Evolutionary conservation across 2,329 filamentous ascomycete genomes (phyloP).

Genomic region (Blastomyces gilchristii): DNA sequence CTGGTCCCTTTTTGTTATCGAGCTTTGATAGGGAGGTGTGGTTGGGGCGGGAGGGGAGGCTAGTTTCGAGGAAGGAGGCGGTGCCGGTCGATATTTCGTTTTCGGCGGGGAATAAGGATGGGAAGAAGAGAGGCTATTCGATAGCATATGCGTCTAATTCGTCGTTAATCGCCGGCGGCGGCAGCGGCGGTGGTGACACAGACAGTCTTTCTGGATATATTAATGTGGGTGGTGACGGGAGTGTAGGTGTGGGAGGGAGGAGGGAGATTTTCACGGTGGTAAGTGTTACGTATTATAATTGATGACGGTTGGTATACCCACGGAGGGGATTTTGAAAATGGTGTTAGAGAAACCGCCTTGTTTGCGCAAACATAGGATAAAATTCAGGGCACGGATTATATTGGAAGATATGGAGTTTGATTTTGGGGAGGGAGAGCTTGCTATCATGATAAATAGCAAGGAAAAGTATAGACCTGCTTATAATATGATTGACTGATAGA

Average conservation of each 20-base stretch:
- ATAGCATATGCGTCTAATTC: neutral
- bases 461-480: neutral
- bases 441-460: neutral
- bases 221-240: slow-evolving; percentile 7
- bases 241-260: slow-evolving; percentile 7
- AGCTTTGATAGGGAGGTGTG: slow-evolving; percentile 9
- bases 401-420: neutral
- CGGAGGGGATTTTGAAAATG: neutral
- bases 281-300: slow-evolving; percentile 17
- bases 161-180: neutral
- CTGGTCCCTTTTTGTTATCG: slow-evolving; percentile 13
- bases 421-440: neutral
- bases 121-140: slow-evolving; percentile 11
- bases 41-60: slow-evolving; percentile 9
- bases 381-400: neutral
- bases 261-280: slow-evolving; percentile 10
- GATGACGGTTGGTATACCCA: neutral
- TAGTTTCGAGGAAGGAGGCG: slow-evolving; percentile 9
- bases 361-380: neutral
- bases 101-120: neutral
- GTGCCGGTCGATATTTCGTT: slow-evolving; percentile 14
- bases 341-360: neutral
- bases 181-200: neutral
- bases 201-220: slow-evolving; percentile 5
- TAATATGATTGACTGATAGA: neutral